Base-by-base conservation (phyloP, 306 rosid genomes). In the Dalbergia cultrata region DNA sequence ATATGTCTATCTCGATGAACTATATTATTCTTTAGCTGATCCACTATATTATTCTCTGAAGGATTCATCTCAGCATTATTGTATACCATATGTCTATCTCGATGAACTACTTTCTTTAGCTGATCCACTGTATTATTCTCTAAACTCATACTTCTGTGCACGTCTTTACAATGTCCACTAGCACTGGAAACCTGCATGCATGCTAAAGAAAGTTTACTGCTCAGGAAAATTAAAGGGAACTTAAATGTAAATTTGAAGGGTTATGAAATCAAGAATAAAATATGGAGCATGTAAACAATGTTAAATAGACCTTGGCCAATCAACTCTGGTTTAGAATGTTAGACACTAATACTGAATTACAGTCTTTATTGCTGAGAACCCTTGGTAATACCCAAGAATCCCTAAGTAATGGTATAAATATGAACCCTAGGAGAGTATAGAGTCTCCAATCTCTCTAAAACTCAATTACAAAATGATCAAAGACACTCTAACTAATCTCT, bases 201-300 rank as follows among this genome's bases (percentile, higher is more conserved):
- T 58, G 89, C 95, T 94, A 91, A 85, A 89, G 83, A 82, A 76
- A 82, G 86, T 85, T 90, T 76, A 85, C 88, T 82, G 84, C 83
- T 91, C 86, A 83, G 80, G 73, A 72, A 82, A 80, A 76, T 82
- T 43, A 52, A 44, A 68, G 13, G 56, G 79, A 67, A 80, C 60
- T 50, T 43, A 22, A 56, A 22, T 59, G 13, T 21, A 49, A 58
- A 67, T 52, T 77, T 61, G 71, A 78, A 56, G 72, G 45, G 41
- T 34, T 49, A 13, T n/a, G 33, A 83, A 83, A 82, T 43, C 49
- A 53, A 70, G 62, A 79, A 59, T 16, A 66, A 19, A 76, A 8
- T 82, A 72, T 57, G 79, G 50, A 80, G 54, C 13, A 58, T 39
- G 50, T 63, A 76, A 56, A 67, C 35, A 70, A 59, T 8, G 60